Conservation (phyloP, 2,329 filamentous ascomycete species). For the Fusarium multiceps region DNA sequence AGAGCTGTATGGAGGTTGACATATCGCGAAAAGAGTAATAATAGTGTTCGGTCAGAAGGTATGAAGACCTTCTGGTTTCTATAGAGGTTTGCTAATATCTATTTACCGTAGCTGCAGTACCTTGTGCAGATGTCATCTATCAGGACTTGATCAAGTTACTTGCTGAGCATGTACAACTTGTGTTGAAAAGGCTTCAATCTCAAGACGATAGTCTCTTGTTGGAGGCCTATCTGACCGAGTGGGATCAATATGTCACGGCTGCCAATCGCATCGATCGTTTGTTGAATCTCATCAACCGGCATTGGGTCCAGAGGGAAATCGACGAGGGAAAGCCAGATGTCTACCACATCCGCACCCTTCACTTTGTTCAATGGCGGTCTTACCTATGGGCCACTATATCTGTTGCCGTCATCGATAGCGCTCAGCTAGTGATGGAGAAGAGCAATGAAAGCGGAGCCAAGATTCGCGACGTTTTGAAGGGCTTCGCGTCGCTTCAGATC, state of each 20-base stretch:
- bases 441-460: background rate
- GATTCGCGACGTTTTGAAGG: background rate
- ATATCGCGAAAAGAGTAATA: too few relatives aligned
- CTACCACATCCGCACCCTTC: background rate
- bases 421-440: background rate
- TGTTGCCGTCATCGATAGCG: background rate
- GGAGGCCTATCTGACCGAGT: background rate
- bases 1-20: too few relatives aligned
- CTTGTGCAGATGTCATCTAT: too few relatives aligned
- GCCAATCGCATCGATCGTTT: background rate
- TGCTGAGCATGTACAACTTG: too few relatives aligned
- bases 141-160: too few relatives aligned
- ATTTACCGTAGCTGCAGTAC: too few relatives aligned
- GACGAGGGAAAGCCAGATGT: background rate
- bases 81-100: rapidly evolving
- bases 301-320: background rate
- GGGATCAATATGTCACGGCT: background rate
- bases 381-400: background rate
- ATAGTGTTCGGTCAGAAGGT: too few relatives aligned
- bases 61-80: too few relatives aligned
- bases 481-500: background rate
- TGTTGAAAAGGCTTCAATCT: too few relatives aligned
- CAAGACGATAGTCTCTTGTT: too few relatives aligned
- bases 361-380: background rate
- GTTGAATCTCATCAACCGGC: background rate